Conservation (phyloP, 1,139 yeast genomes). For the Hanseniaspora uvarum region DNA sequence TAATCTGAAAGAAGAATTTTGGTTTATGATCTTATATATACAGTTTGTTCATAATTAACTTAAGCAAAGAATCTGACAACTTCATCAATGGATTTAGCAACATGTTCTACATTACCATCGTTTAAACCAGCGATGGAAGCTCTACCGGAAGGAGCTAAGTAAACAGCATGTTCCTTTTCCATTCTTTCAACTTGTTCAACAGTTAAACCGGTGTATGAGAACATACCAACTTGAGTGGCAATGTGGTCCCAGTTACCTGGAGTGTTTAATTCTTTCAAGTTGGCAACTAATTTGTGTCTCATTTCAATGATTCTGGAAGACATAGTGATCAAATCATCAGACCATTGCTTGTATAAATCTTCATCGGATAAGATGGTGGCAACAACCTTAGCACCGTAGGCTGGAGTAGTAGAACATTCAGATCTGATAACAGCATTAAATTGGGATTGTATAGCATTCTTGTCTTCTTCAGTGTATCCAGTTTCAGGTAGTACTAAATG, state of each 20-base stretch:
- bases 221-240: conserved; percentile 90
- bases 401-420: conserved; percentile 88
- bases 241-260: conserved; percentile 93
- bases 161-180: conserved; percentile 68
- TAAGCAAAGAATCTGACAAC: conserved; percentile 48
- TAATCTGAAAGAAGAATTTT: too few species aligned
- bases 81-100: conserved; percentile 74
- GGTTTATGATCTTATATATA: background rate
- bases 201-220: conserved; percentile 80
- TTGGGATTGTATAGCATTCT: conserved; percentile 58
- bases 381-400: conserved; percentile 90
- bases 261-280: conserved; percentile 56
- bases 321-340: conserved; percentile 76
- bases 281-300: conserved; percentile 58
- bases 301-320: conserved; percentile 69
- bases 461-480: conserved; percentile 22
- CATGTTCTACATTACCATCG: conserved; percentile 63
- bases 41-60: conserved; percentile 20
- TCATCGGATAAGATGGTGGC: conserved; percentile 61
- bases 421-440: conserved; percentile 69
- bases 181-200: conserved; percentile 71
- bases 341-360: conserved; percentile 68
- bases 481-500: conserved; percentile 48
- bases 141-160: conserved; percentile 74
- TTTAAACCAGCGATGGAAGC: conserved; percentile 92